phyloP scores from a whole-genome alignment of 106 monocot genomes.

The Allium fistulosum region DNA sequence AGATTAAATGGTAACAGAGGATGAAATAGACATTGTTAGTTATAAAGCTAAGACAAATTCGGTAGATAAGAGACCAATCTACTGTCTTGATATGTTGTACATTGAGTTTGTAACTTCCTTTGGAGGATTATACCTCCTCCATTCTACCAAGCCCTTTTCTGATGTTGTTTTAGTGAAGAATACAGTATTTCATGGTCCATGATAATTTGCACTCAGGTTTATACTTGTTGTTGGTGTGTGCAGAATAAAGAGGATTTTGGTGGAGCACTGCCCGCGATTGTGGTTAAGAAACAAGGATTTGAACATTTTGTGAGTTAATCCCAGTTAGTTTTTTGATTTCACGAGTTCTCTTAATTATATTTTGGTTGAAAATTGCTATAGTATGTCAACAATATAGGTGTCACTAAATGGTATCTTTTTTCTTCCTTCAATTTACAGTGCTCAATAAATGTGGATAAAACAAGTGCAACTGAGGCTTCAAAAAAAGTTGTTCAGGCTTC shows the following conservation, averaged over 20 bases:
- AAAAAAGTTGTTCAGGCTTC: slow-evolving; percentile 18
- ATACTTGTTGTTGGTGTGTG: slow-evolving; percentile 9
- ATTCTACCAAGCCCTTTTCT: too few relatives aligned
- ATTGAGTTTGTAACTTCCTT: too few relatives aligned
- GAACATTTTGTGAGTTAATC: slow-evolving; percentile 51
- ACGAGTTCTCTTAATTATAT: not conserved
- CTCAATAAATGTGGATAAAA: slow-evolving; percentile 16
- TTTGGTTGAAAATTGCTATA: too few relatives aligned
- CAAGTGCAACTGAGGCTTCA: slow-evolving; percentile 10
- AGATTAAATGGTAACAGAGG: too few relatives aligned
- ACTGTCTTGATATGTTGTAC: too few relatives aligned
- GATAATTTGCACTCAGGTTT: not conserved
- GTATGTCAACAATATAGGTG: not conserved
- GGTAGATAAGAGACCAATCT: too few relatives aligned
- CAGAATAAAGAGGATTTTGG: slow-evolving; percentile 82
- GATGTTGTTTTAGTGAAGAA: too few relatives aligned
- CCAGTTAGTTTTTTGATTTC: not conserved
- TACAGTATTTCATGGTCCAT: not conserved
- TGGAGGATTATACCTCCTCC: too few relatives aligned
- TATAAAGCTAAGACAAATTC: too few relatives aligned
- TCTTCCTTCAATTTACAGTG: slow-evolving; percentile 20
- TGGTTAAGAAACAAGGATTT: slow-evolving; percentile 47
- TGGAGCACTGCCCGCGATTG: slow-evolving; percentile 40
- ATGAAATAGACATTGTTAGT: too few relatives aligned
- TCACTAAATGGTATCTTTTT: not conserved